Percentiles rank a stretch among this genome's conserved stretches.
Conservation (phyloP, 2,329 filamentous ascomycete species). For the Truncatella angustata region DNA sequence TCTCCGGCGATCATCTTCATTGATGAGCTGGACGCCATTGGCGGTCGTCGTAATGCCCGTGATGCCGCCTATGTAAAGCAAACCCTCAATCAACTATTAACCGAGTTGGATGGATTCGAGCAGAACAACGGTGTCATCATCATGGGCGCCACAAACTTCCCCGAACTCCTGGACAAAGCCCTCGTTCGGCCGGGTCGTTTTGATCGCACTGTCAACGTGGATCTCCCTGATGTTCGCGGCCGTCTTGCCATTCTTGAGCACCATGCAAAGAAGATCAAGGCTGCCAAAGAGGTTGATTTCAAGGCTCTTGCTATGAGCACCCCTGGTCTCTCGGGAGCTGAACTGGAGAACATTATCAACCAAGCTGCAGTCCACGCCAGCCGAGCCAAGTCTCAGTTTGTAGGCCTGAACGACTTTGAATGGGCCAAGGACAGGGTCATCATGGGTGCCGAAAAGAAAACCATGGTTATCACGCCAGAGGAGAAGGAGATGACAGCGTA, state of each 20-base stretch:
- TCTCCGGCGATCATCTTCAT: slow-evolving; percentile 94
- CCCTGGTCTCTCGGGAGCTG: slow-evolving; percentile 89
- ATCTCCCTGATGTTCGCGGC: slow-evolving; percentile 87
- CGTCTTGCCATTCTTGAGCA: slow-evolving; percentile 91
- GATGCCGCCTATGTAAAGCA: slow-evolving; percentile 97
- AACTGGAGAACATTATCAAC: slow-evolving; percentile 95
- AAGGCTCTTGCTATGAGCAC: slow-evolving; percentile 83
- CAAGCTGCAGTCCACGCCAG: slow-evolving; percentile 94
- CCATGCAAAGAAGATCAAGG: slow-evolving; percentile 88
- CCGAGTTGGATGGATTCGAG: slow-evolving; percentile 95
- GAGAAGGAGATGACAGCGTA: slow-evolving; percentile 97
- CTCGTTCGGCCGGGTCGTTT: slow-evolving; percentile 92
- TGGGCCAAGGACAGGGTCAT: slow-evolving; percentile 99
- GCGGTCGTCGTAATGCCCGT: slow-evolving; percentile 86
- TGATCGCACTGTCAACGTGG: slow-evolving; percentile 86
- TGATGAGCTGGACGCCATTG: slow-evolving; percentile 91
- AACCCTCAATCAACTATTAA: slow-evolving; percentile 94
- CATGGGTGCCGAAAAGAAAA: slow-evolving; percentile 92
- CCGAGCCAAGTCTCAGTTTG: slow-evolving; percentile 73
- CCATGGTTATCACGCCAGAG: slow-evolving; percentile 84
- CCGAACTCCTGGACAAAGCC: slow-evolving; percentile 90
- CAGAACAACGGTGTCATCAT: slow-evolving; percentile 94
- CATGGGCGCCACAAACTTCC: slow-evolving; percentile 94
- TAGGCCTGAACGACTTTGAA: slow-evolving; percentile 80
- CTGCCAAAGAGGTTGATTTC: slow-evolving; percentile 76